A percentile compares a stretch with the other conserved stretches of the same genome.
Conservation (phyloP, 2,329 filamentous ascomycete genomes). For the Scopulariopsis brevicaulis region DNA sequence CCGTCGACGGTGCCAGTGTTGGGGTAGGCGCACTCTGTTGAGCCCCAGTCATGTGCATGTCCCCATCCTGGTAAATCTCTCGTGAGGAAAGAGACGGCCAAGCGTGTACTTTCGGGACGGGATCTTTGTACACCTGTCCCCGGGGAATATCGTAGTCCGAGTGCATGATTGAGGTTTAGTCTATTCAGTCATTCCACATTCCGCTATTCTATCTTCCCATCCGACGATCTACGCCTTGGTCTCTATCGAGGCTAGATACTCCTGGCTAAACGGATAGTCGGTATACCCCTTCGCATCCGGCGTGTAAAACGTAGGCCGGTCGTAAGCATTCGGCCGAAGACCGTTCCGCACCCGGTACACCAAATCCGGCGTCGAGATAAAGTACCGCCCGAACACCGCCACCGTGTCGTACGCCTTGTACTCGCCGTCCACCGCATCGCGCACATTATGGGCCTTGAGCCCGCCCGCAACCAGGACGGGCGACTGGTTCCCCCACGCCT, state of each 20-base stretch:
- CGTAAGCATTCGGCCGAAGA: conserved; percentile 22
- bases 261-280: conserved; percentile 16
- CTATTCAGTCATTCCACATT: not conserved
- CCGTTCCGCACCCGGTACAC: conserved; percentile 25
- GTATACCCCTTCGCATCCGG: conserved; percentile 15
- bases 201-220: not conserved
- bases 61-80: too few relatives aligned
- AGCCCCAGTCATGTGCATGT: too few relatives aligned
- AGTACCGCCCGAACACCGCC: conserved; percentile 20
- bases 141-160: too few relatives aligned
- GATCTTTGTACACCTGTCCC: too few relatives aligned
- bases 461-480: conserved; percentile 20
- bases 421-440: conserved; percentile 10
- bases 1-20: too few relatives aligned
- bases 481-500: conserved; percentile 17
- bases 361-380: conserved; percentile 22
- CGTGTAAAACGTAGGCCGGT: conserved; percentile 26
- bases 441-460: conserved; percentile 14
- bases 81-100: too few relatives aligned
- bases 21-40: too few relatives aligned
- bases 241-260: conserved; percentile 8
- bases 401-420: conserved; percentile 16
- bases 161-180: too few relatives aligned
- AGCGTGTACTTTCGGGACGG: too few relatives aligned
- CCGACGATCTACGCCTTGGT: not conserved